Conservation (phyloP, 2,329 filamentous ascomycete genomes). For the Pezizomycotina sp. region DNA sequence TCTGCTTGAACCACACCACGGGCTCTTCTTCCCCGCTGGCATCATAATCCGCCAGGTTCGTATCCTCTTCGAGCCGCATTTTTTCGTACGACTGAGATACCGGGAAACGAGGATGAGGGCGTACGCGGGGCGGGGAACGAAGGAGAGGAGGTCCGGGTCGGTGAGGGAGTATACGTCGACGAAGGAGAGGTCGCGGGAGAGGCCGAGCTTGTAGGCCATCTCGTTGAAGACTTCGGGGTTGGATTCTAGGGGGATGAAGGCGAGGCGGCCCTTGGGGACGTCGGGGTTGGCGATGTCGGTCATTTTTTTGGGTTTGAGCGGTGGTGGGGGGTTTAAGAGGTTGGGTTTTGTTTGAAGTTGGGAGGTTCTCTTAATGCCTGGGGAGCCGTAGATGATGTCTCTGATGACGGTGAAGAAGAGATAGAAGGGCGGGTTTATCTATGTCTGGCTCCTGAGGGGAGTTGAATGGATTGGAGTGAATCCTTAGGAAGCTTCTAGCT, state of each 20-base stretch:
- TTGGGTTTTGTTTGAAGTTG: too few species aligned
- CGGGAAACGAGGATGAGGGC: slow-evolving; percentile 89
- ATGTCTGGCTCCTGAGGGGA: too few species aligned
- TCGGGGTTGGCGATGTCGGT: too few species aligned
- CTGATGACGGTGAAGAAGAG: too few species aligned
- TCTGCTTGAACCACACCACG: slow-evolving; percentile 88
- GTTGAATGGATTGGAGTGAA: too few species aligned
- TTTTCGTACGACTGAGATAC: slow-evolving; percentile 63
- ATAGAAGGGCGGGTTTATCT: too few species aligned
- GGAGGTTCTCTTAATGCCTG: too few species aligned
- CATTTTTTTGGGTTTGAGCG: too few species aligned
- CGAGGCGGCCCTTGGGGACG: slow-evolving; percentile 10
- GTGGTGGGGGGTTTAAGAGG: too few species aligned
- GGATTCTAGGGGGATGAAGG: slow-evolving; percentile 19
- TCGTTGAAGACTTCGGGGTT: slow-evolving; percentile 73
- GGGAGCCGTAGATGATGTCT: too few species aligned
- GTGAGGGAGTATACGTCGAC: slow-evolving; percentile 87
- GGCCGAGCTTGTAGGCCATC: slow-evolving; percentile 67
- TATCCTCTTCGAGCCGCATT: slow-evolving; percentile 35
- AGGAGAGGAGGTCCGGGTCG: slow-evolving; percentile 66
- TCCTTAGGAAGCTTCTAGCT: too few species aligned
- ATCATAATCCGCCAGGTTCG: slow-evolving; percentile 23
- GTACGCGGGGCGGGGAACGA: slow-evolving; percentile 73
- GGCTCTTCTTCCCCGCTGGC: slow-evolving; percentile 46
- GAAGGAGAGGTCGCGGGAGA: slow-evolving; percentile 59